Evolutionary conservation across 2,329 filamentous ascomycete genomes (phyloP), one percentile per base, ranked within the genome.

Genomic region (Aspergillus phoenicis): DNA sequence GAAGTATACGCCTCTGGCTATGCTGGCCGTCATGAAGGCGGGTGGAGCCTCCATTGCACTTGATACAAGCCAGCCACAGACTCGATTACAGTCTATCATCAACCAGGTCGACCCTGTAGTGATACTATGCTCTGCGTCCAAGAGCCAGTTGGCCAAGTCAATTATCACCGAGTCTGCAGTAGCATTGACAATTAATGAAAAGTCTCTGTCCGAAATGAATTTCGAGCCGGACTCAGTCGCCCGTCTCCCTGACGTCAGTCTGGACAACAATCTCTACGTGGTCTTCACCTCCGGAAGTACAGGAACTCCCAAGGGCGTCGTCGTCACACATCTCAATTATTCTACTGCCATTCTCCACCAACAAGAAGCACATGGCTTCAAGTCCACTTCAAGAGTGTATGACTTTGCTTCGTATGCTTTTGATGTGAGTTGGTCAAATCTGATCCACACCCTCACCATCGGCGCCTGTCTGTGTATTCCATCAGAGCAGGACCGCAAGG

Each of bases 401-500:
- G 75, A 81, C 39, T 80, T 81, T 66, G 71, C 75, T 5, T 79
- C 77, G 1, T 81, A 79, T 69, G 79, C 79, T 36, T 80, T 82
- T 59, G 82, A 85, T 64, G 75, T 81, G n/a, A 76, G 78, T 51
- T 69, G 84, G 33, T 70, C 77, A 5, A 83, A 85, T 64, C 77
- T 82, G 1, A 78, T 85, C 59, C 79, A 78, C 0, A 80, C 84
- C 0, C 73, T 87, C 5, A 72, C 81, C 0, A 69, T 80, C 26
- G 85, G 85, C 5, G 84, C 81, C 0, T 85, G 82, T 41, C 75
- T 87, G 11, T 86, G 84, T 57, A 75, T 86, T 0, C 83, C 84
- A 0, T 77, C 79, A 0, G 69, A 78, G 0, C 61, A 72, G 2
- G 78, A 83, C 56, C 71, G 79, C 24, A 62, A 77, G 0, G 74